Evolutionary conservation across 148 eudicot species (phyloP), one percentile per base, ranked within the genome.

Genomic region (Diospyros kaki): DNA sequence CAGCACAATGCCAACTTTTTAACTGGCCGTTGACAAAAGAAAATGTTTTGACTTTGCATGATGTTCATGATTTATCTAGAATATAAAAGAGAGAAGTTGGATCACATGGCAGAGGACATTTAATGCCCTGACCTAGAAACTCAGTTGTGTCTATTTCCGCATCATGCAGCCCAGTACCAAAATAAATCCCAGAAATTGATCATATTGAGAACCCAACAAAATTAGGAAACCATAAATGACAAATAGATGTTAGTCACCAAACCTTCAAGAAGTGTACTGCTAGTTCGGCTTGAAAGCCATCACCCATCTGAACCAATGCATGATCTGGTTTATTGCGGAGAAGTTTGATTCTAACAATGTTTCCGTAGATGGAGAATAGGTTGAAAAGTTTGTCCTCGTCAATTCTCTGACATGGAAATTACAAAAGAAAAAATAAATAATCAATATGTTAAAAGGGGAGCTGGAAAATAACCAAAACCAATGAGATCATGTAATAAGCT

Each of bases 191-290:
- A 61, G 46, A 39, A 46, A 73, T 14, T n/a, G 15, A 73, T 51
- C 9, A 73, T 46, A 28, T 28, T 28, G 28, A 28, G 28, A 28
- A 28, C 28, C 28, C 28, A 28, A 28, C 28, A 28, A 28, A 28
- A 28, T 28, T 28, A 28, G 28, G 28, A 28, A 28, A 28, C 28
- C 28, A 28, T 28, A 28, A 28, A 28, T 28, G 28, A 28, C 28
- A 28, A 28, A 28, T 28, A 28, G 0, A 28, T 28, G 28, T 28
- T 28, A 28, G 28, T 28, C 28, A 50, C 44, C 77, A 53, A 48
- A 95, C 99, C 99, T 93, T 95, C 83, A 95, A 79, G 83, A 92
- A 95, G 80, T 95, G 91, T 44, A 95, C 96, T 44, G 97, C 99
- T 81, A 95, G 76, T 81, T 95, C 99, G 71, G 99, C 97, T 83